Conservation (phyloP, 192 early-diverging fungal genomes). For the Mortierella claussenii region DNA sequence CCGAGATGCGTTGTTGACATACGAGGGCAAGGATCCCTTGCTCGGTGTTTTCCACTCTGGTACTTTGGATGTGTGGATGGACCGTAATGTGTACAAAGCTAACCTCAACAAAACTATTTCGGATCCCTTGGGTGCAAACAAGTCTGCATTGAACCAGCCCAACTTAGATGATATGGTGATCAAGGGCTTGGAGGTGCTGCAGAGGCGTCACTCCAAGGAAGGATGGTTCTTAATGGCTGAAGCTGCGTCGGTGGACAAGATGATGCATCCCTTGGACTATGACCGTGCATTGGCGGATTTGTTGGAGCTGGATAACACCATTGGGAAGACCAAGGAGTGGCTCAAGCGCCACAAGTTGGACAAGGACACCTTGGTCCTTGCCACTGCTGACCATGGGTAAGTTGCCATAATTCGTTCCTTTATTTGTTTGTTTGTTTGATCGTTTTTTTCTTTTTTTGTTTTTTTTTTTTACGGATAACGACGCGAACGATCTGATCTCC, state of each 20-base stretch:
- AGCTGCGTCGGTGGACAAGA: conserved; percentile 72
- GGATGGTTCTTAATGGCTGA: conserved; percentile 76
- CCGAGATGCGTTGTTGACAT: conserved; percentile 53
- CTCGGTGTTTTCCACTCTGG: conserved; percentile 69
- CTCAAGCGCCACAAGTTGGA: conserved; percentile 58
- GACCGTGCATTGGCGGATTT: conserved; percentile 71
- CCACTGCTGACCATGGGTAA: conserved; percentile 73
- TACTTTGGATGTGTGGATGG: conserved; percentile 74
- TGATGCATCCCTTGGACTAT: conserved; percentile 70
- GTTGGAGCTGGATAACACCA: conserved; percentile 69
- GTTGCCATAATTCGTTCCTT: no score
- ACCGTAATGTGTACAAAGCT: conserved; percentile 65
- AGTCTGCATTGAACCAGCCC: conserved; percentile 64
- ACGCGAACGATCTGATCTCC: no score
- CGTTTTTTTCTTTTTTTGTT: no score
- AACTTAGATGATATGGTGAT: conserved; percentile 67
- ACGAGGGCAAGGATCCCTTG: conserved; percentile 63
- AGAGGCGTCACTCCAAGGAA: conserved; percentile 65
- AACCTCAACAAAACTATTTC: conserved; percentile 56
- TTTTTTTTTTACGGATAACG: no score
- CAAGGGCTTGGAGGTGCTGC: conserved; percentile 68
- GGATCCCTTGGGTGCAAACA: conserved; percentile 55
- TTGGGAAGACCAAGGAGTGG: conserved; percentile 65
- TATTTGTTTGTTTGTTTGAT: no score
- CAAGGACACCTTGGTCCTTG: conserved; percentile 67